Evolutionary conservation across 768 basidiomycete species (phyloP).

Genomic region (Leucocoprinus sp.): DNA sequence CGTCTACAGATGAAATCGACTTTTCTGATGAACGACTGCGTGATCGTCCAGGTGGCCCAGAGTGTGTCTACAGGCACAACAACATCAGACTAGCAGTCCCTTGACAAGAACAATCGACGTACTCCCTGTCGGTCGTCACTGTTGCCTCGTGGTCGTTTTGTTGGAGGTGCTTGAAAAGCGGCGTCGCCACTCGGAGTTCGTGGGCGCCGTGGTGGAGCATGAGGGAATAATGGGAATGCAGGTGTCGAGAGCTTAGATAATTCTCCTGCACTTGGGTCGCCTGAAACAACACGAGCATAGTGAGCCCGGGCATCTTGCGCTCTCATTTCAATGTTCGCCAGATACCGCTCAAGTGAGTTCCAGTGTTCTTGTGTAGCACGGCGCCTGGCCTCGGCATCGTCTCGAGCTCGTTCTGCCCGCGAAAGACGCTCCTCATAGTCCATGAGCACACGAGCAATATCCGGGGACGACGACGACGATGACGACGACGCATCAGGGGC

Average conservation of each 20-base stretch:
- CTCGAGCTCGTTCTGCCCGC: conserved; percentile 42
- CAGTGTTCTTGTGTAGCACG: conserved; percentile 39
- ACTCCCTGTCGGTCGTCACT: conserved; percentile 15
- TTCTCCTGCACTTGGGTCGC: conserved; percentile 19
- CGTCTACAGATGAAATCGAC: conserved; percentile 32
- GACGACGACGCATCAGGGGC: conserved; percentile 15
- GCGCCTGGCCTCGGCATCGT: conserved; percentile 45
- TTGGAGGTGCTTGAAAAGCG: conserved; percentile 34
- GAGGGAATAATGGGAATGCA: conserved; percentile 29
- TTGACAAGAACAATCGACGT: conserved; percentile 8
- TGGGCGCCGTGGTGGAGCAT: conserved; percentile 22
- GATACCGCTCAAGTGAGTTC: conserved; percentile 40
- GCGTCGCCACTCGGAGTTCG: conserved; percentile 31
- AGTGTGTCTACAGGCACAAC: too few relatives aligned
- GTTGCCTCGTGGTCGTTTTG: conserved; percentile 24
- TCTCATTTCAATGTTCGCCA: conserved; percentile 35
- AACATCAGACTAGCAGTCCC: conserved; percentile 10
- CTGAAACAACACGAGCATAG: conserved; percentile 36
- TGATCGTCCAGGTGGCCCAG: conserved; percentile 22
- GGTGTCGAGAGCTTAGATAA: conserved; percentile 14
- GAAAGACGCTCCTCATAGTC: conserved; percentile 43
- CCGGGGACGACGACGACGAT: conserved; percentile 5
- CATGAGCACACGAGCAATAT: conserved; percentile 24
- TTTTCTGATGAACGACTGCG: conserved; percentile 28
- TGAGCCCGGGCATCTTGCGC: conserved; percentile 41